Evolutionary conservation across 2,329 filamentous ascomycete species (phyloP).

Genomic region (Venturia oleaginea): DNA sequence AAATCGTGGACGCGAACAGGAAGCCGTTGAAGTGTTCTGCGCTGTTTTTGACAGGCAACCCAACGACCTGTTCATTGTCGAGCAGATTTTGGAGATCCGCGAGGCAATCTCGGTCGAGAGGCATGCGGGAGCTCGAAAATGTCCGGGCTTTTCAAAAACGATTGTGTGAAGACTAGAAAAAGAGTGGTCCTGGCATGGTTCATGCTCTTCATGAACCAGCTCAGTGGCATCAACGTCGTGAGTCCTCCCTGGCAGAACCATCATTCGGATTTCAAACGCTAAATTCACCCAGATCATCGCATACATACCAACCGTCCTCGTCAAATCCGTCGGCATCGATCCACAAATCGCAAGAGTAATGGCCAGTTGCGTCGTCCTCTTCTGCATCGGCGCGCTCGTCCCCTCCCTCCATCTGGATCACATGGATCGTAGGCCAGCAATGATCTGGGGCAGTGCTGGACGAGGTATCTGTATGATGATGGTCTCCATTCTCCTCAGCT

Average conservation of each 20-base stretch:
- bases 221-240: constrained; percentile 37
- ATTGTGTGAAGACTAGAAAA: constrained; percentile 34
- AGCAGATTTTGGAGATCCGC: not conserved
- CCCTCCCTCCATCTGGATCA: constrained; percentile 29
- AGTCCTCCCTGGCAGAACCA: not conserved
- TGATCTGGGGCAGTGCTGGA: constrained; percentile 34
- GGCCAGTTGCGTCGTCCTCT: constrained; percentile 32
- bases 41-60: constrained; percentile 34
- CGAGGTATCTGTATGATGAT: constrained; percentile 31
- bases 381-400: constrained; percentile 30
- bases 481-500: constrained; percentile 22
- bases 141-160: constrained; percentile 35
- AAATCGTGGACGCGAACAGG: constrained; percentile 21
- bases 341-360: constrained; percentile 26
- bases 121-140: constrained; percentile 26
- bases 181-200: constrained; percentile 40
- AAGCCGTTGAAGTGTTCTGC: constrained; percentile 25
- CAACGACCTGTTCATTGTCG: constrained; percentile 23
- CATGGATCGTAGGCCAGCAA: constrained; percentile 33
- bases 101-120: constrained; percentile 28
- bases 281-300: constrained; percentile 23
- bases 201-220: constrained; percentile 44
- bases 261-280: not conserved
- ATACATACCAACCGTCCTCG: constrained; percentile 24
- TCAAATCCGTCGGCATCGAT: constrained; percentile 26